Base-by-base conservation (phyloP, 495 filamentous ascomycete genomes). In the Eremomyces bilateralis region DNA sequence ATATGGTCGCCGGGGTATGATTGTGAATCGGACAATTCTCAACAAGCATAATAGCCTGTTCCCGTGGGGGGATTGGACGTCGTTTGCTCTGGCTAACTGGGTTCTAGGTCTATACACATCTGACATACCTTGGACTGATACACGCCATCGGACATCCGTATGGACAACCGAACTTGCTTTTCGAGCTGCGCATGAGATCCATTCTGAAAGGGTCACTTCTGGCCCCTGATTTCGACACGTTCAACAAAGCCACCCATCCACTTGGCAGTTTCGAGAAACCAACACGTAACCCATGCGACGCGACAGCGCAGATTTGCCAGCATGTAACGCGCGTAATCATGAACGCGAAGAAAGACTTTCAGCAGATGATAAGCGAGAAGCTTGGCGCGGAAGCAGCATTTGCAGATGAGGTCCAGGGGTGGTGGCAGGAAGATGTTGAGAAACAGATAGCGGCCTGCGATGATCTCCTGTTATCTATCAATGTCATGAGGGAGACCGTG, bases 41-140 rank as follows among this genome's bases (percentile, higher is more conserved):
- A 60, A 92, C 5, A 42, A 47, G 12, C 71, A 76, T 6, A 59
- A 80, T 5, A 38, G 49, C 0, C 53, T 81, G 18, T 51, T 94
- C 16, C 57, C 25, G 20, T 11, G 29, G 35, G 15, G 38, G 18
- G 41, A 34, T 21, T 34, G 52, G 10, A 10, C 30, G 0, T 59
- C 71, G 1, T 77, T 80, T 0, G 46, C 81, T 82, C 0, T 94
- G 91, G 40, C 56, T 73, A 4, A 46, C 56, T 3, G 68, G 94
- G 27, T 60, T 63, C 8, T 6, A 27, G 24, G 24, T 11, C 8
- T 18, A 28, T 28, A 8, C 15, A 53, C 81, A 5, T 80, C 82
- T 0, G 68, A 73, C 39, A 55, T 83, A n/a, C 68, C 76, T 0
- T 57, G 70, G 0, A 81, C 63, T 37, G 64, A 70, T 3, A 64